Base-by-base conservation (phyloP, 2,329 filamentous ascomycete genomes). In the Aaosphaeria pasadenensis region DNA sequence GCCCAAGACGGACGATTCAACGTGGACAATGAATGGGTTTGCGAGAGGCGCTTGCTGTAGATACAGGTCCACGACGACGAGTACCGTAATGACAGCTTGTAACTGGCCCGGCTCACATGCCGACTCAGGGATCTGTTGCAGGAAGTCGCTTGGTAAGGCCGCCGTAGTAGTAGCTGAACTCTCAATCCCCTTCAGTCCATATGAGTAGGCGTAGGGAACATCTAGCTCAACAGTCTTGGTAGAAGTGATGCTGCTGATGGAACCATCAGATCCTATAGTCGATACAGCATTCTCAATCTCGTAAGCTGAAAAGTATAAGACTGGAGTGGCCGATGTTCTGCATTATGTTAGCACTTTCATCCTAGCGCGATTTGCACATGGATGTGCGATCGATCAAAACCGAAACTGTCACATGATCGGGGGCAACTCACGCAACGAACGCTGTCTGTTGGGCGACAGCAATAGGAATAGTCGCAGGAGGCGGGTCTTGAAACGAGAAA, bases 271-370 rank as follows among this genome's bases (percentile, higher is more conserved):
- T 17, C 53, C 41, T 5, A 53, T 59, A 11, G 56, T 56, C 4
- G 55, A 52, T n/a, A 55, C 47, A 35, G 61, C 60, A 30, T 49
- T 64, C 43, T 71, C 67, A n/a, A 76, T 61, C 48, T 75, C 71
- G 49, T 75, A 76, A 5, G 60, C 59, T 13, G 67, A 70, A 53
- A 76, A 74, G 49, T 73, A 71, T 5, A 75, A 66, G 41, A 74
- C 72, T 1, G 73, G 70, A 1, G 72, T 74, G 40, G 56, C 62
- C 11, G 65, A 68, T 4, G 63, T 63, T 31, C 63, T 60, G 42
- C 11, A 32, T 29, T n/a, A 39, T 9, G 40, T 55, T 38, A 53
- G 50, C 24, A n/a, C 9, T 11, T 6, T 31, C 5, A 11, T 30
- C 9, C 33, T 36, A 24, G 17, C 17, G 17, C 33, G 33, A 11